Base-by-base conservation (phyloP, 2,329 filamentous ascomycete species). In the Periconia sp. region DNA sequence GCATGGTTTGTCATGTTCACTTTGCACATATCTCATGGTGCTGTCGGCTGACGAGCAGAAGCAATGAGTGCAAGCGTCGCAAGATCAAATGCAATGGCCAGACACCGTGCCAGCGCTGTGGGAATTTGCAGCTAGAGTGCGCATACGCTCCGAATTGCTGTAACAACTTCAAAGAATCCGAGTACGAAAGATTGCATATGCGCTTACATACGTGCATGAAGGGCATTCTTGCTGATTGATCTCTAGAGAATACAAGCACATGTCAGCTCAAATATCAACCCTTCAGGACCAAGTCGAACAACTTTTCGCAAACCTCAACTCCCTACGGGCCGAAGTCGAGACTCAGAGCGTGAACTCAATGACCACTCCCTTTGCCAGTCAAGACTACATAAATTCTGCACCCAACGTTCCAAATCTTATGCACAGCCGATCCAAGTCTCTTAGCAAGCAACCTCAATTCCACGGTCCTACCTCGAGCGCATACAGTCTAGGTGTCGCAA, bases 131-230 rank as follows among this genome's bases (percentile, higher is more conserved):
- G 53, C 77, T 87, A 54, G 84, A 86, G 66, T 88, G 83, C 66
- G 74, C 84, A 54, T 88, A 88, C 75, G 82, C 84, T 55, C 84
- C 85, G 6, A 88, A 87, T 65, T 87, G 85, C 76, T 87, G 85
- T 71, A 92, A 85, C 77, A 91, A 85, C 73, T 92, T 96, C 81
- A 94, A 93, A 73, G 92, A 97, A 66, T 92, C 91, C 45, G 90
- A 95, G 79, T 82, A 72, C 55, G 79, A 46, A 23, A 13, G 37
- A 17, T 41, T 15, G n/a, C 10, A 14, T n/a, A 30, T 18, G 10
- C 7, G 15, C 45, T 15, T 40, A 37, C 7, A 27, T 40, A 27
- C n/a, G 43, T 19, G 20, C 8, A 5, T 13, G 15, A 27, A 17
- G 41, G 40, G 30, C 44, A 10, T 48, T 35, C 54, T 62, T 44